phyloP scores from a whole-genome alignment of 2,329 filamentous ascomycete genomes.

The Cercospora nicotianae region DNA sequence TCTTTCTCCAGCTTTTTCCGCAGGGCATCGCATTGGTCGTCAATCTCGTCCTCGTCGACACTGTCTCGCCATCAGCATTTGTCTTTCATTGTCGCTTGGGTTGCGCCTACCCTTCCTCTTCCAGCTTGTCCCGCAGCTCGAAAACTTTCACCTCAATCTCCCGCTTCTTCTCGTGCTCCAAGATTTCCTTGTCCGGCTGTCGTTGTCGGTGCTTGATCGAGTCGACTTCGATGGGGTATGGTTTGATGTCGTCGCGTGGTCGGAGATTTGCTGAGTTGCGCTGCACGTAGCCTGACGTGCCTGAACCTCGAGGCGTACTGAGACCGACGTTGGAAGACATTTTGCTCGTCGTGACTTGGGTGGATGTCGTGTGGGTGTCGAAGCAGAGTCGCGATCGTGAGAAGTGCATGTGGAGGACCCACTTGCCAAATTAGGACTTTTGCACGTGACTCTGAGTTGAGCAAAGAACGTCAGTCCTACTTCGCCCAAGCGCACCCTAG shows the following conservation, averaged over 20 bases:
- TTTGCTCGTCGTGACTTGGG: neutral
- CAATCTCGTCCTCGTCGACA: constrained; percentile 87
- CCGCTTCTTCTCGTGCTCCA: constrained; percentile 90
- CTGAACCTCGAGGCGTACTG: constrained; percentile 87
- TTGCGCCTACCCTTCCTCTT: constrained; percentile 72
- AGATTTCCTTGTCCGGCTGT: constrained; percentile 85
- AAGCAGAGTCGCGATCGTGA: neutral
- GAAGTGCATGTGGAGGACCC: neutral
- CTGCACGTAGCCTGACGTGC: constrained; percentile 96
- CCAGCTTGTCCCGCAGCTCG: constrained; percentile 83
- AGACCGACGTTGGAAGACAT: constrained; percentile 99
- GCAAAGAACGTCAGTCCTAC: no score
- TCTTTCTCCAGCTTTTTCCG: constrained; percentile 63
- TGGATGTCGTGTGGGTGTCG: neutral
- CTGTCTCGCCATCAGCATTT: constrained; percentile 43
- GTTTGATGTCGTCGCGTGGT: constrained; percentile 76
- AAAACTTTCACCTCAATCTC: constrained; percentile 92
- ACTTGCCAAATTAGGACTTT: neutral
- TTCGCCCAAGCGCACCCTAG: no score
- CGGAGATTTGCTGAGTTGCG: constrained; percentile 87
- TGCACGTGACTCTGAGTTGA: neutral
- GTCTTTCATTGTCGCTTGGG: constrained; percentile 5
- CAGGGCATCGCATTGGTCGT: constrained; percentile 67
- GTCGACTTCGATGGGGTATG: constrained; percentile 69
- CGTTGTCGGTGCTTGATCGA: constrained; percentile 72